Evolutionary conservation across 768 basidiomycete species (phyloP).

Genomic region (Leccinum fibrillosum): DNA sequence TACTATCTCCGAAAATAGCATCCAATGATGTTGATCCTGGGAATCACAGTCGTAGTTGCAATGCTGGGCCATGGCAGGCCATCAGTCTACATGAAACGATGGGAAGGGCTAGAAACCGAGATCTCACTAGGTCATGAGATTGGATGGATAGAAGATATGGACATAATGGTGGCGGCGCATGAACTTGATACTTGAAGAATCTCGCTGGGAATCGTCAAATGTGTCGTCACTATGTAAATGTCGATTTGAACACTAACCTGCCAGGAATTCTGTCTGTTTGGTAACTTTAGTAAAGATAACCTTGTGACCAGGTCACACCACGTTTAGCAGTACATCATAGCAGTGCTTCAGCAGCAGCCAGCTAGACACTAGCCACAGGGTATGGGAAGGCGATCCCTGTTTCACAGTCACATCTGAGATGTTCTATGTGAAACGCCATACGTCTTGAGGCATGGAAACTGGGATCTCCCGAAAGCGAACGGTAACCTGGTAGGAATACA

Average conservation of each 20-base stretch:
- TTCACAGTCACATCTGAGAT: background rate
- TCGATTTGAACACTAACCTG: background rate
- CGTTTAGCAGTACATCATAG: background rate
- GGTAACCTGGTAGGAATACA: background rate
- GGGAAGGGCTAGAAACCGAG: background rate
- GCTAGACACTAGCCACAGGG: background rate
- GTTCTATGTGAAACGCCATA: background rate
- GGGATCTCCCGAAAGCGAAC: background rate
- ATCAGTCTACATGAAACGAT: background rate
- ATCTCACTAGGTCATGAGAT: background rate
- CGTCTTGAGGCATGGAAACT: background rate
- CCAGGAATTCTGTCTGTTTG: background rate
- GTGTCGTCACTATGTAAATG: background rate
- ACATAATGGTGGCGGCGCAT: background rate
- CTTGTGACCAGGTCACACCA: background rate
- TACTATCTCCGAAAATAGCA: conserved; percentile 2
- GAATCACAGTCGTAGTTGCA: background rate
- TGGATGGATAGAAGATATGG: background rate
- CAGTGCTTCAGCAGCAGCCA: background rate
- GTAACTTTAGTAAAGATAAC: background rate
- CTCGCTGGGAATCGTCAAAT: background rate
- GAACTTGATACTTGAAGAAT: background rate
- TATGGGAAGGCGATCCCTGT: background rate
- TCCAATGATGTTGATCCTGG: background rate
- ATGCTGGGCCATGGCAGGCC: background rate